Base-by-base conservation (phyloP, 306 rosid species). In the Benincasa hispida region DNA sequence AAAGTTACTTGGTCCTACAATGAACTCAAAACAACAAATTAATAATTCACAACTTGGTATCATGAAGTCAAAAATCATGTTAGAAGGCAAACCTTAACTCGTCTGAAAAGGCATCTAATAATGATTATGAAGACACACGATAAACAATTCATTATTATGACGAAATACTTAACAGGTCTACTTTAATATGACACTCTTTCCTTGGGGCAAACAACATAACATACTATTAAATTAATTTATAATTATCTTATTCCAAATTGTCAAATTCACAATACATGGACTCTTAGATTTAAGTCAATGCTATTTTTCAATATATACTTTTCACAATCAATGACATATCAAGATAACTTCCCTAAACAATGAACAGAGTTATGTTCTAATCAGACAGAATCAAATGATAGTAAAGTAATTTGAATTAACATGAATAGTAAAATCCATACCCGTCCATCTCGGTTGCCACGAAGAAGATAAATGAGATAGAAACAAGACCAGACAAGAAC, bases 401-500 rank as follows among this genome's bases (percentile, higher is more conserved):
- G 24, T 17, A 50, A 54, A 54, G 58, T 54, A 34, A 34, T 34
- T 1, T 63, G 10, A 78, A 79, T 10, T n/a, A 42, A 17, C 19
- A 54, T 35, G n/a, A 75, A 56, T 37, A 32, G 1, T n/a, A 45
- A 53, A 34, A 54, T 41, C 65, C 76, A 30, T 78, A 91, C 97
- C 96, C 78, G 75, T 78, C 89, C 96, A 69, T 91, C 79, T 41
- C 85, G 87, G 72, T 88, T 89, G 34, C 96, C 96, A 76, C 98
- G 90, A 80, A 89, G 87, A 87, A 89, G 89, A 80, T 93, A 91
- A 51, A 91, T 74, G 18, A 61, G 66, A 75, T 86, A 89, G 87
- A 91, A 93, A 62, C 93, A 87, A 80, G 87, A 84, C 96, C 98
- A 93, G 55, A 93, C 76, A 28, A 93, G 78, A 77, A 93, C 75